Percentiles rank a stretch among this genome's conserved stretches.
These are phyloP conservation scores for Camelina hispida DNA, from an alignment of 345 rosid species.

Conservation along the genomic window DNA sequence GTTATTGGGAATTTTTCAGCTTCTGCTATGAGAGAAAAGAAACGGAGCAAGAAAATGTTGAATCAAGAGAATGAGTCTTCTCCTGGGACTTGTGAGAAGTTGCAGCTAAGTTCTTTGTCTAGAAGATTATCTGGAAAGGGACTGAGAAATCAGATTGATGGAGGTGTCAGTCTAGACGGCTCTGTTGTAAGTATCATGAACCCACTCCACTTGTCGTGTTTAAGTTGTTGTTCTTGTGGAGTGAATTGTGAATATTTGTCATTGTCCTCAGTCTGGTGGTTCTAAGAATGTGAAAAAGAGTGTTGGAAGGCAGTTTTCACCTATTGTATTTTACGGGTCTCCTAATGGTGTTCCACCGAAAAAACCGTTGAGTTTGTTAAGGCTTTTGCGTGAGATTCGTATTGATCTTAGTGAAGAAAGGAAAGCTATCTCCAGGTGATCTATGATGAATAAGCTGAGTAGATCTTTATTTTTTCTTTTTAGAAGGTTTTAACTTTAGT, in stretches of 20 bases:
- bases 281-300: slow-evolving; percentile 41
- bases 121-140: slow-evolving; percentile 52
- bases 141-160: slow-evolving; percentile 40
- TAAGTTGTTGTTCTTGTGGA: neutral
- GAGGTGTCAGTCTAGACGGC: slow-evolving; percentile 38
- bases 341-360: slow-evolving; percentile 94
- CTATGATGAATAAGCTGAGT: neutral
- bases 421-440: slow-evolving; percentile 61
- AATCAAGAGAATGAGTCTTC: slow-evolving; percentile 42
- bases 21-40: slow-evolving; percentile 79
- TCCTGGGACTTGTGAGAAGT: slow-evolving; percentile 40
- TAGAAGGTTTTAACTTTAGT: neutral
- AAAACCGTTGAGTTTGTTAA: slow-evolving; percentile 80
- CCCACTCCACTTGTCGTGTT: slow-evolving; percentile 11
- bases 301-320: slow-evolving; percentile 66
- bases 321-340: slow-evolving; percentile 89
- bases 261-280: slow-evolving; percentile 54
- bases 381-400: slow-evolving; percentile 77
- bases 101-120: slow-evolving; percentile 50
- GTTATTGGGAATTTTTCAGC: slow-evolving; percentile 44
- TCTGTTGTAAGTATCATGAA: slow-evolving; percentile 49
- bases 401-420: slow-evolving; percentile 76
- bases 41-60: slow-evolving; percentile 56
- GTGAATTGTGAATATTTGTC: slow-evolving; percentile 14
- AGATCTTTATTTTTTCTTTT: neutral